Evolutionary conservation across 441 rosid genomes (phyloP).

Genomic region (Rhodomyrtus psidioides): DNA sequence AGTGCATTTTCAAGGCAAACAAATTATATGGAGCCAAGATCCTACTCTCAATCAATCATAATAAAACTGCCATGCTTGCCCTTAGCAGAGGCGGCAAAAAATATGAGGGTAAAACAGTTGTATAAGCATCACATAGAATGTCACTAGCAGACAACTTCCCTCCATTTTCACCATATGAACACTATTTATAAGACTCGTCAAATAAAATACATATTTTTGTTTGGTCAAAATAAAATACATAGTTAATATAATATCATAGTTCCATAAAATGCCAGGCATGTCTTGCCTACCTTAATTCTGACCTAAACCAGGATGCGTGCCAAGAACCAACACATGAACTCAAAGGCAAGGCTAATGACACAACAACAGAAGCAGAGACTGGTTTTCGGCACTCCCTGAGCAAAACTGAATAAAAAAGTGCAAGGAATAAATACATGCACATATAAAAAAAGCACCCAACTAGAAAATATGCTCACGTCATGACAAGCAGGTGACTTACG

Average conservation of each 20-base stretch:
- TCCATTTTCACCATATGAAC: background rate
- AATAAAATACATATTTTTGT: background rate
- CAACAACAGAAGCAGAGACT: background rate
- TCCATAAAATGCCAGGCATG: background rate
- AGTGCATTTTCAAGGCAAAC: background rate
- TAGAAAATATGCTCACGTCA: background rate
- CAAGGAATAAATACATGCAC: background rate
- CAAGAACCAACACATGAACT: background rate
- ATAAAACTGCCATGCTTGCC: background rate
- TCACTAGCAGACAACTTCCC: background rate
- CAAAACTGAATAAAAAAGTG: background rate
- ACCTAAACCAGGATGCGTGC: background rate
- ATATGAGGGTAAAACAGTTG: background rate
- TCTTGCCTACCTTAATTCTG: background rate
- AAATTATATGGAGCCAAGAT: background rate
- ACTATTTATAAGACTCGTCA: background rate
- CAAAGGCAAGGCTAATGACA: background rate
- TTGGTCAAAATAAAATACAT: background rate
- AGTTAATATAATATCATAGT: background rate
- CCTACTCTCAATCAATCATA: background rate
- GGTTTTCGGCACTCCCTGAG: background rate
- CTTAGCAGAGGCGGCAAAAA: background rate
- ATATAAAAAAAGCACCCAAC: background rate
- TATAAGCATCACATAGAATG: background rate
- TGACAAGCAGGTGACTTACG: constrained; percentile 28